Conservation (phyloP, 2,329 filamentous ascomycete genomes). For the Tolypocladium pustulatum region DNA sequence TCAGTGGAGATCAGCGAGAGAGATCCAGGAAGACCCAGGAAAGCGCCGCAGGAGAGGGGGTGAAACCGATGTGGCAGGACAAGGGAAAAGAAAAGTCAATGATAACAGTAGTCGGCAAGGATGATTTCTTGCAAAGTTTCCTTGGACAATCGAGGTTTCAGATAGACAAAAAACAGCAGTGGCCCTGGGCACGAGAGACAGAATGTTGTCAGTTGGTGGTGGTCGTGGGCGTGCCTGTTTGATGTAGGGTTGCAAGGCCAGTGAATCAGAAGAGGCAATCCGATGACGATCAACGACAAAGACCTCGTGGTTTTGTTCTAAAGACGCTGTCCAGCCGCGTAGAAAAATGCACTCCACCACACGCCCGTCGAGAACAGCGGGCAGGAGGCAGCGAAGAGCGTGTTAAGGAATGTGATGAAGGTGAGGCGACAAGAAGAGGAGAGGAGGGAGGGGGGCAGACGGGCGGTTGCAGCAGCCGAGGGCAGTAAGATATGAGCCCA, state of each 20-base stretch:
- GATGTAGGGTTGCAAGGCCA: neutral
- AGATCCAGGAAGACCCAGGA: neutral
- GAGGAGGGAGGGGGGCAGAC: neutral
- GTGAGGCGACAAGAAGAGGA: neutral
- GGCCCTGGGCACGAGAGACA: neutral
- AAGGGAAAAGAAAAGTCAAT: neutral
- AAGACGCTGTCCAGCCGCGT: slow-evolving; percentile 3
- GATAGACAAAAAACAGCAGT: neutral
- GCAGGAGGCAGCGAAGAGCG: neutral
- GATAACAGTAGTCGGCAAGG: neutral
- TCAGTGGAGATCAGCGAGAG: neutral
- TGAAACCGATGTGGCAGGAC: neutral
- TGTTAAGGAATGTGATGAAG: slow-evolving; percentile 1
- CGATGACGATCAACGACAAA: neutral
- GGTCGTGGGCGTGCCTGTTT: neutral
- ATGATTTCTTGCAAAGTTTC: neutral
- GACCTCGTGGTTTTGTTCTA: neutral
- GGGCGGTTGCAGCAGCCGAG: neutral
- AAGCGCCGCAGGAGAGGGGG: neutral
- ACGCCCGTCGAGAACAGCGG: neutral
- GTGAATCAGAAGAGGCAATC: slow-evolving; percentile 6
- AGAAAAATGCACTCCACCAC: neutral
- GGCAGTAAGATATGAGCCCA: neutral
- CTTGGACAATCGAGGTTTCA: neutral
- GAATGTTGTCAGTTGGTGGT: neutral